A percentile compares a stretch with the other conserved stretches of the same genome.
These are phyloP conservation scores for Tylopilus balloui DNA, from an alignment of 768 basidiomycete genomes.

Conservation along the genomic window DNA sequence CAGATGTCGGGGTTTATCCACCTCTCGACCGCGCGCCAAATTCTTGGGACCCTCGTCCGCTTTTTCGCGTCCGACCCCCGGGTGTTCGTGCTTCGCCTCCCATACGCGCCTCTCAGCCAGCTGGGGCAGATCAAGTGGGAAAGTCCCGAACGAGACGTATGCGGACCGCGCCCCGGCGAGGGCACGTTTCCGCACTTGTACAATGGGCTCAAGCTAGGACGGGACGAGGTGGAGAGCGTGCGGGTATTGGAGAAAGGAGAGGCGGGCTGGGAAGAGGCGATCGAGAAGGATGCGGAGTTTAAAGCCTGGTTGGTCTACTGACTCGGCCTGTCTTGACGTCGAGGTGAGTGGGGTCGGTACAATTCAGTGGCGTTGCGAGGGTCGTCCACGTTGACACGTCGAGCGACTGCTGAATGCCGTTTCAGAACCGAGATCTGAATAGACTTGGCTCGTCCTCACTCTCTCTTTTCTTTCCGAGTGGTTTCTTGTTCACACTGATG, in stretches of 20 bases:
- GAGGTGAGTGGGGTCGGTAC: too few relatives aligned
- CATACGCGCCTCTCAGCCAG: slow-evolving; percentile 37
- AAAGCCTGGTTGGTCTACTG: slow-evolving; percentile 35
- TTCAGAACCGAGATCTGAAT: too few relatives aligned
- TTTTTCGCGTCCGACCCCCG: slow-evolving; percentile 41
- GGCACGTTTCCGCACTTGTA: slow-evolving; percentile 54
- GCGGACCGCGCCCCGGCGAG: slow-evolving; percentile 41
- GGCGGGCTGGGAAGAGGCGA: slow-evolving; percentile 32
- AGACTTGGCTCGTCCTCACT: too few relatives aligned
- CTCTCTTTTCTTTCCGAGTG: too few relatives aligned
- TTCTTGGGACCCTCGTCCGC: slow-evolving; percentile 41
- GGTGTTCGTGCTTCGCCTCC: slow-evolving; percentile 43
- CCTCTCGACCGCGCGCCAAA: slow-evolving; percentile 49
- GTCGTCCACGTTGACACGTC: too few relatives aligned
- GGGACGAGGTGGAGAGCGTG: slow-evolving; percentile 42
- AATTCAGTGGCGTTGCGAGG: too few relatives aligned
- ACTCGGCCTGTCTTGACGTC: too few relatives aligned
- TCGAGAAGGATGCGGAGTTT: slow-evolving; percentile 14
- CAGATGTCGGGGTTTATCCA: slow-evolving; percentile 47
- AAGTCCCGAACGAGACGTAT: slow-evolving; percentile 36
- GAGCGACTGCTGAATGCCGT: too few relatives aligned
- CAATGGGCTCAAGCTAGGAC: slow-evolving; percentile 42
- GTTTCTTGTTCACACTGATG: too few relatives aligned
- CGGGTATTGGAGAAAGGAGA: slow-evolving; percentile 21
- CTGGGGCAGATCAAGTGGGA: slow-evolving; percentile 44